Base-by-base conservation (phyloP, 805 yeast species). In the Saccharomycopsis microspora region DNA sequence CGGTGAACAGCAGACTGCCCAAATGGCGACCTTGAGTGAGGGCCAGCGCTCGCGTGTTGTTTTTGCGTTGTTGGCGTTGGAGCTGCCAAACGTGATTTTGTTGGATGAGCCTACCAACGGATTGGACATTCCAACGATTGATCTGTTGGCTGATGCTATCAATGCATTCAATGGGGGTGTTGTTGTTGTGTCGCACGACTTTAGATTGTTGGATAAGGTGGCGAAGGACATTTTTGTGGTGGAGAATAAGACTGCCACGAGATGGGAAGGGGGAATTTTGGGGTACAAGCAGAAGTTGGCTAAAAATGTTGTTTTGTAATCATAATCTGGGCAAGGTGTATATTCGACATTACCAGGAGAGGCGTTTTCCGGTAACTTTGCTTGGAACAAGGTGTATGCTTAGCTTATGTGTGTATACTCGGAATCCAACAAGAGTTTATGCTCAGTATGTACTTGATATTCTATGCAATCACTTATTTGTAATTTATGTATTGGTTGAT, bases 101-200 rank as follows among this genome's bases (percentile, higher is more conserved):
- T 75, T 93, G 70, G 98, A 93, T 75, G 98, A 93, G 82, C 98
- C 98, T 78, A 93, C 98, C 57, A 93, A 93, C 77, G 97, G 97
- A 76, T 75, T 93, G 69, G 98, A 93, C 75, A 90, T 93, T 60
- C 88, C 97, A 62, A 89, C 98, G 45, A 93, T 93, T 64, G 98
- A 93, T 70, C 93, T 98, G 41, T 75, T 93, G 60, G 98, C 97
- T 46, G 95, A 84, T 49, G 98, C 98, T 55, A 90, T 93, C 65
- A 82, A 88, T 57, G 83, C 78, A 33, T 93, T 85, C 76, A 85
- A 82, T 64, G 98, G 98, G 71, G 98, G 98, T 76, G 96, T 90
- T 47, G 95, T 88, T 57, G 96, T 93, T 51, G 98, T 93, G 56
- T 88, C 97, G 54, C 98, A 93, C 78, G 98, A 93, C 73, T 93